A percentile compares a stretch with the other conserved stretches of the same genome.
phyloP scores from a whole-genome alignment of 306 rosid genomes.

The Phaseolus lunatus region DNA sequence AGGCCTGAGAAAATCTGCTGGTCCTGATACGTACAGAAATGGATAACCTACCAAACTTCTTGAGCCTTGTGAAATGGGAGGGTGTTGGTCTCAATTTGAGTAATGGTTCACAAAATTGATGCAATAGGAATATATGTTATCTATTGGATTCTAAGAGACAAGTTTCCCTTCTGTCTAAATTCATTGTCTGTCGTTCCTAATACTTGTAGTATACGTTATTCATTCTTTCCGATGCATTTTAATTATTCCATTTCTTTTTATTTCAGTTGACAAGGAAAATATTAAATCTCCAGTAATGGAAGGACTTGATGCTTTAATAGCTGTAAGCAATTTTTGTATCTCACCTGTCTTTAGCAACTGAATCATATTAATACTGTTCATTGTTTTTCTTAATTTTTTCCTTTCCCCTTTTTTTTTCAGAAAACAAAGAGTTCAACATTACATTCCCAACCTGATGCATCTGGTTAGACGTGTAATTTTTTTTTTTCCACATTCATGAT shows the following conservation, averaged over 20 bases:
- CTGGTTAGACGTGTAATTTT: constrained; percentile 58
- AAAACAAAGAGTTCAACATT: constrained; percentile 52
- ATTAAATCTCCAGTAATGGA: constrained; percentile 71
- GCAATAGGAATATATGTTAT: constrained; percentile 9
- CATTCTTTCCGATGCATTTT: constrained; percentile 25
- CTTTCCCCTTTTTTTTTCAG: constrained; percentile 47
- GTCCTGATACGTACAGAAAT: constrained; percentile 10
- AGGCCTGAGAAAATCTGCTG: neutral
- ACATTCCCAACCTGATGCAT: constrained; percentile 54
- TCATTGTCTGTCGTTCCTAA: neutral
- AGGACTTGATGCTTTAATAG: constrained; percentile 67
- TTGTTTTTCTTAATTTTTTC: constrained; percentile 21
- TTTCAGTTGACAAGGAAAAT: constrained; percentile 69
- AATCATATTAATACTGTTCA: constrained; percentile 15
- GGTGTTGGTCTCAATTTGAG: constrained; percentile 21
- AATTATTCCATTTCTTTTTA: constrained; percentile 32
- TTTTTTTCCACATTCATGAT: constrained; percentile 23
- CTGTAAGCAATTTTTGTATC: constrained; percentile 58
- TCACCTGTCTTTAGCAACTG: constrained; percentile 26
- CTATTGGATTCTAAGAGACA: constrained; percentile 19
- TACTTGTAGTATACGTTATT: constrained; percentile 5
- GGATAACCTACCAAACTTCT: constrained; percentile 12
- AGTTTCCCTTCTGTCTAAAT: neutral
- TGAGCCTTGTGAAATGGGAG: neutral
- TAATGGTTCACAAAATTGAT: neutral